Evolutionary conservation across 2,329 filamentous ascomycete species (phyloP).

Genomic region (Ophiostoma triangulosporum): DNA sequence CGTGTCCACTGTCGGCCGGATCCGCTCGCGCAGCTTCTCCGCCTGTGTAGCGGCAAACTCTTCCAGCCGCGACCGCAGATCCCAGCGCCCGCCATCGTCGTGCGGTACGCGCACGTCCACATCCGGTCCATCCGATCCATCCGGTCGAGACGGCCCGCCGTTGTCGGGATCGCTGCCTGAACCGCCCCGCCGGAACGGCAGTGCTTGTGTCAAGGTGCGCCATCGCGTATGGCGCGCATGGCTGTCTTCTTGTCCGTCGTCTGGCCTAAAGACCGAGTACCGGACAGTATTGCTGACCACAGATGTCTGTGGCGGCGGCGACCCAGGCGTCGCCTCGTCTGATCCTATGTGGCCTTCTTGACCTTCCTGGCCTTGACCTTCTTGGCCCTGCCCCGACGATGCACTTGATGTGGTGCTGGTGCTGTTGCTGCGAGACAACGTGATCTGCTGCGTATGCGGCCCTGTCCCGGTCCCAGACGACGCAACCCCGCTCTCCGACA

Average conservation of each 20-base stretch:
- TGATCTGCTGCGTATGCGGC: not conserved
- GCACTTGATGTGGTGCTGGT: constrained; percentile 5
- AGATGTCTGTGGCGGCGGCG: constrained; percentile 4
- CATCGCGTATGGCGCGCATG: constrained; percentile 16
- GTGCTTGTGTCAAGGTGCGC: constrained; percentile 20
- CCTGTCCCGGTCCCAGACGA: constrained; percentile 1
- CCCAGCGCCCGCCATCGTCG: constrained; percentile 30
- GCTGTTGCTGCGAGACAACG: constrained; percentile 12
- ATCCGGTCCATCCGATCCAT: not conserved
- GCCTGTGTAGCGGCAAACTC: constrained; percentile 48
- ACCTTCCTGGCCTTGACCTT: not conserved
- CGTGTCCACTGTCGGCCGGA: constrained; percentile 39
- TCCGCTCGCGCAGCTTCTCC: constrained; percentile 43
- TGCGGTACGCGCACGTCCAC: constrained; percentile 2
- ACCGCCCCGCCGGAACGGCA: constrained; percentile 17
- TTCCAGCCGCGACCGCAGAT: constrained; percentile 42
- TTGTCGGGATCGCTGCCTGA: not conserved
- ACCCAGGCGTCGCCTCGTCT: not conserved
- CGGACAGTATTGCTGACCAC: constrained; percentile 15
- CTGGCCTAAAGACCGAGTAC: not conserved
- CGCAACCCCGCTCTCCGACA: constrained; percentile 29
- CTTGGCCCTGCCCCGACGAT: constrained; percentile 1
- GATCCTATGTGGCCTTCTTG: constrained; percentile 3
- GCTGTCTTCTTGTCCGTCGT: not conserved
- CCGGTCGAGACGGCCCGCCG: not conserved